These are phyloP conservation scores for Trametes sanguinea DNA, from an alignment of 768 basidiomycete species.

Conservation along the genomic window DNA sequence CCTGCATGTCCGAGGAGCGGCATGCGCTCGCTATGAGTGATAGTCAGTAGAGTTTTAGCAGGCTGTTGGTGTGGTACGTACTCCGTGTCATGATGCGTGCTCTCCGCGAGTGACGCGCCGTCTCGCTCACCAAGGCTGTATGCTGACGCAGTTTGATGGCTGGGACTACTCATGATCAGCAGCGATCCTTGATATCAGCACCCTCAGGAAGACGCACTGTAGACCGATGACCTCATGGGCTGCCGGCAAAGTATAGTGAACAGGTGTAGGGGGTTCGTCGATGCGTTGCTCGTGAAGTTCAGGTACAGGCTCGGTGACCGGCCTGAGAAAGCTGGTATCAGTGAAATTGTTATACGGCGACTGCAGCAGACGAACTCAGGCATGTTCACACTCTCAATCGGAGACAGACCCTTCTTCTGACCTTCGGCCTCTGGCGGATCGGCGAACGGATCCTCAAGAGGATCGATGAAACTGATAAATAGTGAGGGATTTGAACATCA, in stretches of 20 bases:
- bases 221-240: slow-evolving; percentile 43
- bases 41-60: neutral
- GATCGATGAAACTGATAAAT: slow-evolving; percentile 15
- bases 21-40: slow-evolving; percentile 43
- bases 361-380: slow-evolving; percentile 34
- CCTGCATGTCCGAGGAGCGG: slow-evolving; percentile 50
- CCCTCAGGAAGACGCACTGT: slow-evolving; percentile 22
- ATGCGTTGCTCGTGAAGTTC: slow-evolving; percentile 7
- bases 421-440: slow-evolving; percentile 23
- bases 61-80: slow-evolving; percentile 2
- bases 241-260: slow-evolving; percentile 47
- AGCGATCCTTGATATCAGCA: neutral
- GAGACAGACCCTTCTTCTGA: slow-evolving; percentile 23
- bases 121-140: slow-evolving; percentile 25
- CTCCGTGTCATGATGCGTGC: slow-evolving; percentile 22
- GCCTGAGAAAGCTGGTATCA: neutral
- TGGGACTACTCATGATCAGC: slow-evolving; percentile 16
- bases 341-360: neutral
- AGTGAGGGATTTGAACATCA: too few species aligned
- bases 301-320: slow-evolving; percentile 1
- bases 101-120: slow-evolving; percentile 7
- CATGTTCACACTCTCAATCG: slow-evolving; percentile 33
- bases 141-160: slow-evolving; percentile 21
- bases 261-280: slow-evolving; percentile 25
- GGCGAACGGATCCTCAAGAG: slow-evolving; percentile 32